These are phyloP conservation scores for Senna tora DNA, from an alignment of 306 rosid genomes.

Conservation along the genomic window DNA sequence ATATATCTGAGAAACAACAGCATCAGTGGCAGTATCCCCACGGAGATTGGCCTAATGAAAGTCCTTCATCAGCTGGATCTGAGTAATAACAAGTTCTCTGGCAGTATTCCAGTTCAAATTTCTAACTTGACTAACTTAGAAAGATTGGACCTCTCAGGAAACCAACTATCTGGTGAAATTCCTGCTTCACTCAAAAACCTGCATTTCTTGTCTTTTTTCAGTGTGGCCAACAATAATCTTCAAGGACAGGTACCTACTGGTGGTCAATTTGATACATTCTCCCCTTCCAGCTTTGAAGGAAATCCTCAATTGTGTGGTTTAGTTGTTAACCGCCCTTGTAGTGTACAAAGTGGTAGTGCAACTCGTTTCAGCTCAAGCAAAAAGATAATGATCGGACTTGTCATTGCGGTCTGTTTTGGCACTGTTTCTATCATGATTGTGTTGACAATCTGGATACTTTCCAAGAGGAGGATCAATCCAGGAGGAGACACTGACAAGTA, in stretches of 20 bases:
- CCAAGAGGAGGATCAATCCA: constrained; percentile 84
- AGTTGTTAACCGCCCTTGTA: constrained; percentile 61
- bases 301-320: constrained; percentile 69
- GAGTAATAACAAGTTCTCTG: constrained; percentile 68
- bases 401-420: constrained; percentile 52
- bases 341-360: constrained; percentile 24
- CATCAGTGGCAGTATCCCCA: constrained; percentile 69
- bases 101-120: constrained; percentile 69
- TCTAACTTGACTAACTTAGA: constrained; percentile 74
- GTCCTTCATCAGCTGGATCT: constrained; percentile 69
- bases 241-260: constrained; percentile 79
- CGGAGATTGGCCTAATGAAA: constrained; percentile 65
- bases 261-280: constrained; percentile 79
- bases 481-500: constrained; percentile 71
- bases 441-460: constrained; percentile 71
- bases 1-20: constrained; percentile 66
- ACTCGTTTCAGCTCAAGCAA: constrained; percentile 46
- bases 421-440: constrained; percentile 49
- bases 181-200: constrained; percentile 69
- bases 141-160: constrained; percentile 73
- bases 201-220: constrained; percentile 83
- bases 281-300: constrained; percentile 69
- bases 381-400: constrained; percentile 52
- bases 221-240: constrained; percentile 79
- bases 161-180: constrained; percentile 74